Evolutionary conservation across 768 basidiomycete species (phyloP), one percentile per base, ranked within the genome.

Genomic region (Pleurotus ostreatus): DNA sequence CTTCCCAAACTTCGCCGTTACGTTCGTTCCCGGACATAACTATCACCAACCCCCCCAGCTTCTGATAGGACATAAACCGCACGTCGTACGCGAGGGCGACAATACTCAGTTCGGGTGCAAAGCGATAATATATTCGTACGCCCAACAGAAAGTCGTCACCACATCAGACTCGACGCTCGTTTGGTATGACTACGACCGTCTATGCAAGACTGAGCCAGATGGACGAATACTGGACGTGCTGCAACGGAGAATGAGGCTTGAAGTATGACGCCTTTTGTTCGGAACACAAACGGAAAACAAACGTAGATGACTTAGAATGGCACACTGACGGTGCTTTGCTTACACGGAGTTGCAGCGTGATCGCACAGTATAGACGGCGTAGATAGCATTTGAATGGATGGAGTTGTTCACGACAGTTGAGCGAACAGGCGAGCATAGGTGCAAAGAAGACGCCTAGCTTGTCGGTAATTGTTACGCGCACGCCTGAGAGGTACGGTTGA

Each of bases 121-220:
- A 5, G 78, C 80, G 8, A 76, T 75, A 15, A 82, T 86, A 7
- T 91, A 84, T 68, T 89, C 89, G 9, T 75, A 86, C 45, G 62
- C 72, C 12, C 89, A 89, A 65, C 72, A 76, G 41, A 72, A 79
- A 8, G 75, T 87, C 52, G 88, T 89, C 5, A 81, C 87, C 0
- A 78, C 83, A 57, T 82, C 85, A 2, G 81, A 83, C 61, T 81
- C 84, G 56, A 75, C 78, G 2, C 63, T 88, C 16, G 88, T 89
- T 7, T 91, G 89, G 89, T 91, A 89, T 58, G 85, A 91, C 65
- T 90, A 91, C 60, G 84, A 88, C 55, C 73, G 60, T 15, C 74
- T 88, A 53, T 76, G 70, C 67, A 90, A 88, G 67, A 82, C 80
- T 58, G 78, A 79, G 61, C 86, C 88, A 5, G 83, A 81, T 0